Conservation (phyloP, 805 yeast genomes). For the Tetrapisispora iriomotensis region DNA sequence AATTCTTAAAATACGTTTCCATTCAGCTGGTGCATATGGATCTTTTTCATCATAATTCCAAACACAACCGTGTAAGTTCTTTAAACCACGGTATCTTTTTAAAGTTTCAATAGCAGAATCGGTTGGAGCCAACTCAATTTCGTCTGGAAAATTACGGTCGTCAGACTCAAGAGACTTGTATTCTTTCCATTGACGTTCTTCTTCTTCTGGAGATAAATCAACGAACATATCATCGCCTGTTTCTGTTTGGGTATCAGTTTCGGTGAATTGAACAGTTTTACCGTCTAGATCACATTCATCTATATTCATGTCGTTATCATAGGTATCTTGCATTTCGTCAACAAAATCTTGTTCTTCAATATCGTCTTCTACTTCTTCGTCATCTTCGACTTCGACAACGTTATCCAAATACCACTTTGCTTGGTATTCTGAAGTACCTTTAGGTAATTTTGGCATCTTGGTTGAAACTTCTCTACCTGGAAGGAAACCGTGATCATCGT, state of each 20-base stretch:
- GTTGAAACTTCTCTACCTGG: conserved; percentile 26
- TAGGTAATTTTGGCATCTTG: conserved; percentile 43
- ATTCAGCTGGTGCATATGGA: conserved; percentile 62
- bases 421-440: conserved; percentile 72
- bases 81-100: conserved; percentile 75
- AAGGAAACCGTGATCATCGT: conserved; percentile 32
- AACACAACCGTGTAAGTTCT: conserved; percentile 63
- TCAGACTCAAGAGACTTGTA: conserved; percentile 66
- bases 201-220: conserved; percentile 75
- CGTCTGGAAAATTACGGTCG: conserved; percentile 92
- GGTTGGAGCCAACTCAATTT: conserved; percentile 70
- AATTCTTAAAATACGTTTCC: conserved; percentile 66
- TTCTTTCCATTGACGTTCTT: conserved; percentile 60
- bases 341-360: conserved; percentile 15
- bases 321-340: conserved; percentile 23
- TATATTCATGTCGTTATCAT: conserved; percentile 22
- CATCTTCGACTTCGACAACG: conserved; percentile 27
- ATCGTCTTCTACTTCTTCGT: conserved; percentile 23
- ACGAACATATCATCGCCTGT: conserved; percentile 50
- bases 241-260: conserved; percentile 32
- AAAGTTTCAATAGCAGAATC: conserved; percentile 70
- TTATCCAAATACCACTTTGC: conserved; percentile 71
- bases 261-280: background rate
- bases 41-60: conserved; percentile 89
- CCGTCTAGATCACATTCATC: conserved; percentile 16